These are phyloP conservation scores for Xylariaceae sp. DNA, from an alignment of 2,329 filamentous ascomycete species.

Conservation along the genomic window DNA sequence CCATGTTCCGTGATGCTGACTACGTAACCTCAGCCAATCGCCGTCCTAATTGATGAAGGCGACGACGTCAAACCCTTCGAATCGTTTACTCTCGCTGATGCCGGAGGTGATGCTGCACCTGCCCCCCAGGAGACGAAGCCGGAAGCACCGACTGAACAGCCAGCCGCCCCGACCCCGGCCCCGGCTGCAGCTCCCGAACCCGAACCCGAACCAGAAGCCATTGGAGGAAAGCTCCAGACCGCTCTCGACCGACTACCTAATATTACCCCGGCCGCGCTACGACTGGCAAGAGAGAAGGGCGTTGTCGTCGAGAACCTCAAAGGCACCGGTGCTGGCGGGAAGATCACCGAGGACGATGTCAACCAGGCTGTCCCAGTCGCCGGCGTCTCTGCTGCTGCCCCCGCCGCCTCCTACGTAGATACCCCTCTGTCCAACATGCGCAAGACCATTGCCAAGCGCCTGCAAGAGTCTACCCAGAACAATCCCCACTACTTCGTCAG, in stretches of 20 bases:
- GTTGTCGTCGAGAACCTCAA: slow-evolving; percentile 78
- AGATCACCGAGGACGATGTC: slow-evolving; percentile 89
- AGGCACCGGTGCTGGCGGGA: slow-evolving; percentile 82
- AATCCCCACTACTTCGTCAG: slow-evolving; percentile 99
- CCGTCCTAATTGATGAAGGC: slow-evolving; percentile 90
- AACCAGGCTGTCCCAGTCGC: slow-evolving; percentile 78
- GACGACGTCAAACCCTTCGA: slow-evolving; percentile 87
- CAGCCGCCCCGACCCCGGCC: slow-evolving; percentile 60
- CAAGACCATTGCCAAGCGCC: slow-evolving; percentile 93
- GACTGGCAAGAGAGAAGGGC: slow-evolving; percentile 82
- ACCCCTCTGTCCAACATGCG: slow-evolving; percentile 88
- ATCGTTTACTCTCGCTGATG: slow-evolving; percentile 84
- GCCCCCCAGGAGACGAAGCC: slow-evolving; percentile 65
- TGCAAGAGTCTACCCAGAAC: slow-evolving; percentile 84
- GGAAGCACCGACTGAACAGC: slow-evolving; percentile 60
- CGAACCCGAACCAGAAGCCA: slow-evolving; percentile 69
- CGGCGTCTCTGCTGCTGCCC: slow-evolving; percentile 55
- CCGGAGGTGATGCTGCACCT: slow-evolving; percentile 75
- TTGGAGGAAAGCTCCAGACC: slow-evolving; percentile 77
- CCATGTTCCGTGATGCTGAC: slow-evolving; percentile 19
- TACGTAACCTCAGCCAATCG: slow-evolving; percentile 73
- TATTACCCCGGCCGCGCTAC: slow-evolving; percentile 73
- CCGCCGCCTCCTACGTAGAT: slow-evolving; percentile 77
- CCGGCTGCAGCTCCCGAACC: slow-evolving; percentile 57
- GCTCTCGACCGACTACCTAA: slow-evolving; percentile 81